Base-by-base conservation (phyloP, 2,329 filamentous ascomycete genomes). In the Neofusicoccum sp. region DNA sequence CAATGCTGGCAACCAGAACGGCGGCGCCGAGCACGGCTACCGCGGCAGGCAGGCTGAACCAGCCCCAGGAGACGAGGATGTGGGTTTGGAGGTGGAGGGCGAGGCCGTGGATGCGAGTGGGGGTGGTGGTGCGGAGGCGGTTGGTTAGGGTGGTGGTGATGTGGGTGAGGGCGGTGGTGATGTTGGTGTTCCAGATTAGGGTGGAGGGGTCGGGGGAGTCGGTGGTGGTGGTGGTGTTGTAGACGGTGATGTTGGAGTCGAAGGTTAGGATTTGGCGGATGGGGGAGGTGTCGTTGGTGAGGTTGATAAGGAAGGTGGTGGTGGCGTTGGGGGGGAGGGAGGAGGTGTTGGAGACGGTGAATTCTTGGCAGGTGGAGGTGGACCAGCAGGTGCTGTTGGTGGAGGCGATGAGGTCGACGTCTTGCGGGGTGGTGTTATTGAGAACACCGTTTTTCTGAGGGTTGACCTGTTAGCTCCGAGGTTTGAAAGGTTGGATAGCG, bases 41-140 rank as follows among this genome's bases (percentile, higher is more conserved):
- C 4, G 39, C 33, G 41, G 41, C 50, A 4, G 61, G 61, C 41
- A 63, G 50, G 6, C 37, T 31, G 33, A 63, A 31, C 61, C 61
- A 63, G 3, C 16, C 12, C 61, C 61, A 63, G 31, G 8, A 9
- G 22, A 49, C 43, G 14, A 43, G 14, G 33, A 56, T 22, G 37
- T 41, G 33, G 14, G 36, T 28, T 7, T 31, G 11, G 43, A 4
- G 33, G 22, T 6, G 22, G 44, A 39, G 31, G 7, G 58, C 4
- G 33, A 11, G 16, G 44, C 44, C 58, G 22, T 14, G 12, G 44
- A 43, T 28, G 36, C 12, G 50, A 1, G 37, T 3, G 14, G 29
- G n/a, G 0, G 41, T 4, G 14, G 28, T 1, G 6, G 12, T 7
- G 12, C 39, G 41, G n/a, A 58, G 16, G 54, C 14, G n/a, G n/a